Base-by-base conservation (phyloP, 305 asterid species). In the Ilex paraguariensis region DNA sequence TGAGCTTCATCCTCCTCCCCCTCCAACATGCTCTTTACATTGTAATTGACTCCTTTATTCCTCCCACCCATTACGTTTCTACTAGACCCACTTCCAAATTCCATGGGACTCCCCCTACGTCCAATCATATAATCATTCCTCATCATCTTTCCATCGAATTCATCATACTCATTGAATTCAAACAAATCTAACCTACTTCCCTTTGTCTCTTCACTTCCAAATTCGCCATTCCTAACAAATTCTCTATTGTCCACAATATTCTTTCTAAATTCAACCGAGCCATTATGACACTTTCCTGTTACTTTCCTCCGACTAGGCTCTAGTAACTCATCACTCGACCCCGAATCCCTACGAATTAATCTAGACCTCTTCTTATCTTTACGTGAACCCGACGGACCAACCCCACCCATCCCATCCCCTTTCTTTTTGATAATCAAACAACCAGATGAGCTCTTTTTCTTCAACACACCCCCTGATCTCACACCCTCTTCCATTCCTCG, bases 371-470 rank as follows among this genome's bases (percentile, higher is more conserved):
- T 84, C 51, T 69, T 83, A 54, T 81, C 86, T 72, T 73, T 76
- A 56, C 55, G 74, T 13, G 69, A 62, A 54, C 60, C 63, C 63
- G 61, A 36, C 0, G 42, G 61, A 76, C 69, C 63, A 59, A 71
- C 75, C 66, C 81, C 75, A 63, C 84, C 60, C 12, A 36, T 4
- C 9, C 72, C 75, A 17, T 78, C 77, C 14, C 76, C 79, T 36
- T 88, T 86, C 76, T 86, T 91, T 73, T 86, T 91, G 11, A 91
- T 84, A 55, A 91, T 84, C 80, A 87, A 86, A 79, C 96, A 87
- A 67, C 96, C 95, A 14, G 97, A 88, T 46, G 96, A 84, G 60
- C 72, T 88, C 81, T 86, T 87, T 87, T 86, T 91, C 83, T 87
- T 90, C 75, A 91, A 64, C 69, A 86, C 78, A 56, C 86, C 95